Conservation (phyloP, 2,329 filamentous ascomycete genomes). For the Paramyrothecium sp. region DNA sequence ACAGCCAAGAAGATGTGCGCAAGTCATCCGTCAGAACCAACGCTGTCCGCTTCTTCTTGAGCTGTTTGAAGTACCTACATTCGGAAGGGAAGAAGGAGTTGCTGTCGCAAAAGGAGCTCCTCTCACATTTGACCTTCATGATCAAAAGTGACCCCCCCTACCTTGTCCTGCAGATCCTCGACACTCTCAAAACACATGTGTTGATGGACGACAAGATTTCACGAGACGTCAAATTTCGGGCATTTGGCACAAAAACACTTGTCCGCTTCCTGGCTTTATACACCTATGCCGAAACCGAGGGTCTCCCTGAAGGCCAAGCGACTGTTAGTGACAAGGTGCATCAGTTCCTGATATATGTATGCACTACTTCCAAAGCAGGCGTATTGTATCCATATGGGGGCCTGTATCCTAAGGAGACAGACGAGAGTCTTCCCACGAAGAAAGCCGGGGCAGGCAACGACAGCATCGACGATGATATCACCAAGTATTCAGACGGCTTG, state of each 20-base stretch:
- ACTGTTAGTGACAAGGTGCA: slow-evolving; percentile 70
- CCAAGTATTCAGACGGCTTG: slow-evolving; percentile 63
- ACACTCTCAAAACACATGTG: slow-evolving; percentile 67
- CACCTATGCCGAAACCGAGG: slow-evolving; percentile 49
- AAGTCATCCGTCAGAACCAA: slow-evolving; percentile 81
- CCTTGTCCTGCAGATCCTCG: slow-evolving; percentile 72
- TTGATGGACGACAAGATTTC: slow-evolving; percentile 73
- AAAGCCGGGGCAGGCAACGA: slow-evolving; percentile 34
- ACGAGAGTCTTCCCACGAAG: slow-evolving; percentile 37
- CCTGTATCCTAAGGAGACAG: slow-evolving; percentile 77
- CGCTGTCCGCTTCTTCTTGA: slow-evolving; percentile 77
- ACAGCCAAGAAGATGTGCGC: slow-evolving; percentile 58
- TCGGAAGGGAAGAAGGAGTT: slow-evolving; percentile 78
- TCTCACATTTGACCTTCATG: slow-evolving; percentile 78
- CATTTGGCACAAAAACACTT: slow-evolving; percentile 74
- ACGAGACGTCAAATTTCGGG: slow-evolving; percentile 69
- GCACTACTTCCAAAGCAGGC: slow-evolving; percentile 71
- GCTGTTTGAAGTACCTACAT: slow-evolving; percentile 75
- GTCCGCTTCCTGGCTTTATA: slow-evolving; percentile 72
- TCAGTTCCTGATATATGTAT: slow-evolving; percentile 71
- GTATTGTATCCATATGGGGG: slow-evolving; percentile 74
- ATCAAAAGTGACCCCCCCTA: slow-evolving; percentile 76
- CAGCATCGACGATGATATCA: slow-evolving; percentile 67
- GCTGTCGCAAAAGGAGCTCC: slow-evolving; percentile 73
- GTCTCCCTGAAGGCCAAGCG: slow-evolving; percentile 36